Conservation (phyloP, 371 early-diverging fungal genomes). For the Actinomucor elegans region DNA sequence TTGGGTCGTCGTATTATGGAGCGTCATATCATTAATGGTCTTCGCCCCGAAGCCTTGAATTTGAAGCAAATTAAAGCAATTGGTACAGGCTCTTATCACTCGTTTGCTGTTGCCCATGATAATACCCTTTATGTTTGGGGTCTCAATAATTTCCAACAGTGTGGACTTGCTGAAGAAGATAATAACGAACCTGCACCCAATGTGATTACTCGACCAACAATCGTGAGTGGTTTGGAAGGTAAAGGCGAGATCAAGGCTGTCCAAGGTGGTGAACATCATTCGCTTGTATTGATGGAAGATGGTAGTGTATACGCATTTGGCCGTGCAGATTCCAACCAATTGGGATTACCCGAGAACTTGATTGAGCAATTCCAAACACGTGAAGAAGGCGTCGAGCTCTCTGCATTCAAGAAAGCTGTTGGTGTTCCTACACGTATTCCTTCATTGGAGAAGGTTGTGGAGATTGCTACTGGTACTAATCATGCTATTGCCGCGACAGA, state of each 20-base stretch:
- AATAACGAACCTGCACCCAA: constrained; percentile 32
- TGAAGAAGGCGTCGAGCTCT: constrained; percentile 25
- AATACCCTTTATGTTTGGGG: constrained; percentile 88
- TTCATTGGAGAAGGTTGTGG: constrained; percentile 45
- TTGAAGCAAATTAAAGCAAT: constrained; percentile 63
- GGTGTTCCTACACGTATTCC: constrained; percentile 58
- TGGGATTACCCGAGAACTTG: constrained; percentile 68
- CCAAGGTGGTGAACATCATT: constrained; percentile 91
- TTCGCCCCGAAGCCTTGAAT: constrained; percentile 57
- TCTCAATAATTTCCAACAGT: constrained; percentile 95
- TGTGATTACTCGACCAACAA: constrained; percentile 47
- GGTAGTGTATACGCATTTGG: constrained; percentile 86
- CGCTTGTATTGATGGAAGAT: constrained; percentile 71
- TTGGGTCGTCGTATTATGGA: constrained; percentile 82
- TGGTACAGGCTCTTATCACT: constrained; percentile 87
- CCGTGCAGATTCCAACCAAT: constrained; percentile 90
- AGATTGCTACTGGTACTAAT: constrained; percentile 84
- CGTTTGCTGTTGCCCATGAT: constrained; percentile 73
- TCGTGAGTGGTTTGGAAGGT: constrained; percentile 52
- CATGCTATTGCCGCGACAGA: constrained; percentile 77
- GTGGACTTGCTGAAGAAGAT: constrained; percentile 61
- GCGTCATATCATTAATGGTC: constrained; percentile 63
- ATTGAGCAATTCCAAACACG: constrained; percentile 25
- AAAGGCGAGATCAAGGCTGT: constrained; percentile 50
- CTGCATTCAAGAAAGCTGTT: constrained; percentile 61